Conservation (phyloP, 164 flowering plant species). For the Hamamelis virginiana region DNA sequence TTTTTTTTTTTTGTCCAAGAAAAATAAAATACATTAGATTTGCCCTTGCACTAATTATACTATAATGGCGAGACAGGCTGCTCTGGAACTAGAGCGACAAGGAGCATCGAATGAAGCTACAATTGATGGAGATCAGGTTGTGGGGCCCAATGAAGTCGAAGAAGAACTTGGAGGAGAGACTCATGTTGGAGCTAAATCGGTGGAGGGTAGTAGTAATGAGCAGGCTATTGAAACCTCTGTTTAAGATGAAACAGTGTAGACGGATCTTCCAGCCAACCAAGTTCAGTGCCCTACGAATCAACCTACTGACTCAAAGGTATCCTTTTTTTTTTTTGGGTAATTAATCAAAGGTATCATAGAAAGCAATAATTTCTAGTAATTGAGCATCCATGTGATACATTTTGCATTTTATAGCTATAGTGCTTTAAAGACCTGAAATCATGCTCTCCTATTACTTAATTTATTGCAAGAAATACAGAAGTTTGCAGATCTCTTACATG, state of each 20-base stretch:
- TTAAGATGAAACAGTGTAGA: constrained; percentile 24
- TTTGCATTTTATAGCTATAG: not conserved
- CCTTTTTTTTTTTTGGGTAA: not conserved
- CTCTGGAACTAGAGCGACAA: constrained; percentile 79
- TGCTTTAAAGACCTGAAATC: too few species aligned
- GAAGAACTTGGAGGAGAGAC: constrained; percentile 17
- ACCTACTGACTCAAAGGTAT: constrained; percentile 42
- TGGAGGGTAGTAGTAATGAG: constrained; percentile 17
- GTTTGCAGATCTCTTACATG: too few species aligned
- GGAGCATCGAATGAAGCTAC: constrained; percentile 40
- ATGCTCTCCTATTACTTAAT: too few species aligned
- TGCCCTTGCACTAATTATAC: not conserved
- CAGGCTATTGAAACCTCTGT: constrained; percentile 11
- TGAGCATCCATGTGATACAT: not conserved
- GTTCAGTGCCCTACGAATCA: constrained; percentile 20
- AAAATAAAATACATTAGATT: not conserved
- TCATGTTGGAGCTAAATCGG: constrained; percentile 9
- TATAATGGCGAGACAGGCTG: constrained; percentile 56
- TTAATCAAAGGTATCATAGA: too few species aligned
- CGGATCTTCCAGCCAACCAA: constrained; percentile 21
- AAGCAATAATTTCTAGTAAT: not conserved
- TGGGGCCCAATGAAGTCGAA: constrained; percentile 20
- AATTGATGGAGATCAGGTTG: constrained; percentile 25
- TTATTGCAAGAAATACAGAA: too few species aligned
- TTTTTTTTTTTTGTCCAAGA: too few species aligned